Conservation (phyloP, 306 rosid genomes). For the Trifolium repens region DNA sequence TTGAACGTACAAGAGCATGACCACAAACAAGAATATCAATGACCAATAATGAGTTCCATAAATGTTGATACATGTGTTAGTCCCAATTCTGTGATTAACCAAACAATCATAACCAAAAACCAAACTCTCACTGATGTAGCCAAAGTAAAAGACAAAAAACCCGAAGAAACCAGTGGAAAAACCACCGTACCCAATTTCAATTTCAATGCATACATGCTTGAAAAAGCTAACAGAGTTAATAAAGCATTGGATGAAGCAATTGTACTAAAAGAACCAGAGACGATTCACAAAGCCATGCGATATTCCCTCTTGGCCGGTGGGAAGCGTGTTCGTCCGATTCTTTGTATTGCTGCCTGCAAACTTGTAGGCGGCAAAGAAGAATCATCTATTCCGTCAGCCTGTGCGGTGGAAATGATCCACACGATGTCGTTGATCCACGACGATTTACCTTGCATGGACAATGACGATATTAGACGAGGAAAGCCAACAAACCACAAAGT, state of each 20-base stretch:
- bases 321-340: slow-evolving; percentile 70
- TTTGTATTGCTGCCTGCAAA: slow-evolving; percentile 74
- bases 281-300: slow-evolving; percentile 73
- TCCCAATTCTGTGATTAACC: slow-evolving; percentile 42
- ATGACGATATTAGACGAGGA: slow-evolving; percentile 84
- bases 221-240: slow-evolving; percentile 58
- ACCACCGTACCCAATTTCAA: slow-evolving; percentile 41
- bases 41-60: slow-evolving; percentile 49
- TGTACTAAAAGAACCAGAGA: slow-evolving; percentile 54
- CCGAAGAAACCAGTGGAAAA: not conserved
- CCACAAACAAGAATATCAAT: not conserved
- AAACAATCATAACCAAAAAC: slow-evolving; percentile 22
- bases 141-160: slow-evolving; percentile 1
- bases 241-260: slow-evolving; percentile 63
- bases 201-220: slow-evolving; percentile 63
- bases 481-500: slow-evolving; percentile 76
- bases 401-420: slow-evolving; percentile 84
- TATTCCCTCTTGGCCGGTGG: slow-evolving; percentile 88
- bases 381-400: slow-evolving; percentile 67
- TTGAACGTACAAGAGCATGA: not conserved
- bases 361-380: slow-evolving; percentile 65
- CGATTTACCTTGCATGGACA: slow-evolving; percentile 82
- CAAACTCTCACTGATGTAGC: slow-evolving; percentile 48
- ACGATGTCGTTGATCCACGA: slow-evolving; percentile 89
- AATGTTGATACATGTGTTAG: slow-evolving; percentile 48